Evolutionary conservation across 768 basidiomycete genomes (phyloP).

Genomic region (Pisolithus tinctorius): DNA sequence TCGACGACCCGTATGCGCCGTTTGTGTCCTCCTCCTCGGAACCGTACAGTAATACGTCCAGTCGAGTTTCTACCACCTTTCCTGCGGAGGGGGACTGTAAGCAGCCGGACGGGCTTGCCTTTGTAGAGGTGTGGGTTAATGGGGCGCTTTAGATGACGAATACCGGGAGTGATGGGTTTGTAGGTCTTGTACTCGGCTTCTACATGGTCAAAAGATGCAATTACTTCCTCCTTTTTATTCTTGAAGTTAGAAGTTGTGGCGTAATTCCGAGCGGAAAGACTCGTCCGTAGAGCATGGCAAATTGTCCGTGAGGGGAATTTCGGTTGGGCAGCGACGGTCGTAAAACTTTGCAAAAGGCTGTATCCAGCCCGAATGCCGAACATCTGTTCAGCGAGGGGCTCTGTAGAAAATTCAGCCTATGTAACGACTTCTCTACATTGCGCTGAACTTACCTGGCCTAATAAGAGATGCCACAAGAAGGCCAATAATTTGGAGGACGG

Average conservation of each 20-base stretch:
- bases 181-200: constrained; percentile 74
- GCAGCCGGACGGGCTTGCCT: constrained; percentile 75
- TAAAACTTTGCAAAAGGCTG: constrained; percentile 11
- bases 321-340: constrained; percentile 4
- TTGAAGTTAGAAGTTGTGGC: constrained; percentile 19
- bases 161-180: constrained; percentile 80
- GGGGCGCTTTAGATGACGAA: constrained; percentile 83
- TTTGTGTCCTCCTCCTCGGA: constrained; percentile 87
- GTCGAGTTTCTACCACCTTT: constrained; percentile 81
- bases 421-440: neutral
- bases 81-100: constrained; percentile 77
- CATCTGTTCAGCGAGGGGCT: constrained; percentile 3
- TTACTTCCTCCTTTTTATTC: constrained; percentile 20
- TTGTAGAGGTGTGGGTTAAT: constrained; percentile 76
- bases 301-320: constrained; percentile 3
- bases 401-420: neutral
- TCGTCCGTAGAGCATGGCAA: constrained; percentile 6
- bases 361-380: constrained; percentile 13
- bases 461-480: neutral
- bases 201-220: constrained; percentile 33
- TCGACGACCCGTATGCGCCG: constrained; percentile 83
- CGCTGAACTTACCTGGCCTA: constrained; percentile 1
- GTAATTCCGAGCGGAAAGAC: constrained; percentile 21
- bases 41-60: constrained; percentile 83
- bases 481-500: neutral